Base-by-base conservation (phyloP, 768 basidiomycete genomes). In the Mycena capillaripes region DNA sequence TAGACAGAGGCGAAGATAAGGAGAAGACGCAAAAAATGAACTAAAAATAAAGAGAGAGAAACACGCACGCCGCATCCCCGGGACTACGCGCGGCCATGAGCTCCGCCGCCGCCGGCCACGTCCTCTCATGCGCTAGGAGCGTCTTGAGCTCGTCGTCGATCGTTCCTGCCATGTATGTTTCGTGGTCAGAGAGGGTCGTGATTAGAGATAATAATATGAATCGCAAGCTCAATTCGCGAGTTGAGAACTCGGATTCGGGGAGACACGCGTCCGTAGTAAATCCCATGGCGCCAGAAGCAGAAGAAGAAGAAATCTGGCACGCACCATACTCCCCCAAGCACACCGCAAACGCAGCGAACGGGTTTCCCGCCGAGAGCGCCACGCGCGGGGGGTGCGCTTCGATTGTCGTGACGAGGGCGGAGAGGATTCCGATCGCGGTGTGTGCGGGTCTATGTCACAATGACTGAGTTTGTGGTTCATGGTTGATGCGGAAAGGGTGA, bases 381-480 rank as follows among this genome's bases (percentile, higher is more conserved):
- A 78, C 71, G 12, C 72, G 71, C 48, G 80, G 81, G 0, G 90
- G 88, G 78, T 76, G 36, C 29, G 53, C 62, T 46, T 92, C 91
- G 27, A 91, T 78, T 8, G 82, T 76, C 3, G 85, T 82, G 32
- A 92, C 80, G 23, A 89, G 75, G 5, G 84, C 73, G 2, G 91
- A 81, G 46, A 93, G 84, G 70, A 90, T 86, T 30, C 92, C 91
- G 69, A 83, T 73, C 65, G 84, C 89, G 4, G 91, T 93, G 69
- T 93, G 91, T 14, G 78, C 60, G 17, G 89, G 89, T 12, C 70
- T 71, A 55, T n/a, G 32, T 11, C 8, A 36, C 21, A 2, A 12
- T 10, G 64, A n/a, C 17, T 53, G 14, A 27, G 17, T 23, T 36
- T 12, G 12, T 38, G 16, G 9, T 2, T 11, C 38, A 2, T 3